Percentiles rank a stretch among this genome's conserved stretches.
Evolutionary conservation across 2,329 filamentous ascomycete genomes (phyloP).

Genomic region (Pseudonectria foliicola): DNA sequence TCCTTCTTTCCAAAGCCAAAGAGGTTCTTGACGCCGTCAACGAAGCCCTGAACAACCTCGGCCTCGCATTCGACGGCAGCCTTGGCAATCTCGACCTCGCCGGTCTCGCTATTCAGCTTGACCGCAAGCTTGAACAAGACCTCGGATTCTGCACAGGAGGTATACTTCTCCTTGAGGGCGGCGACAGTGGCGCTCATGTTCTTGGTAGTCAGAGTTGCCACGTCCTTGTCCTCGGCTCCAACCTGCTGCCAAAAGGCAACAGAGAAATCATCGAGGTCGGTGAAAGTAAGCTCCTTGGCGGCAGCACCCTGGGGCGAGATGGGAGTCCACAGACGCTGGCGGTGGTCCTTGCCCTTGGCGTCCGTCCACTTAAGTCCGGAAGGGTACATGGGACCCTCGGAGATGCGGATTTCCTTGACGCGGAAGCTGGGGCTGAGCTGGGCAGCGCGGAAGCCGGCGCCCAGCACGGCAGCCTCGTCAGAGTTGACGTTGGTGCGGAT

Average conservation of each 20-base stretch:
- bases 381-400: slow-evolving; percentile 69
- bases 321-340: slow-evolving; percentile 77
- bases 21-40: slow-evolving; percentile 92
- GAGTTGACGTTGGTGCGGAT: slow-evolving; percentile 92
- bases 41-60: slow-evolving; percentile 70
- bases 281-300: slow-evolving; percentile 77
- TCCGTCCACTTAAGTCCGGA: slow-evolving; percentile 68
- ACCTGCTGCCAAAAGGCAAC: slow-evolving; percentile 74
- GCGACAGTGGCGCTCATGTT: slow-evolving; percentile 83
- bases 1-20: slow-evolving; percentile 92
- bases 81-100: slow-evolving; percentile 69
- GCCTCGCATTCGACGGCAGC: slow-evolving; percentile 82
- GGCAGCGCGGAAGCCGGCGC: slow-evolving; percentile 89
- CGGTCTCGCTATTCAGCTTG: slow-evolving; percentile 63
- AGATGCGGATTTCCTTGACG: slow-evolving; percentile 88
- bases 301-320: slow-evolving; percentile 67
- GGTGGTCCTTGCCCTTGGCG: slow-evolving; percentile 61
- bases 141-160: slow-evolving; percentile 64
- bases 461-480: slow-evolving; percentile 93
- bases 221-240: slow-evolving; percentile 49
- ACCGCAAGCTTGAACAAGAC: slow-evolving; percentile 75
- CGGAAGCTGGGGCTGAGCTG: slow-evolving; percentile 90
- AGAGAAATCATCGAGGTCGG: slow-evolving; percentile 73
- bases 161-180: slow-evolving; percentile 67
- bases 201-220: slow-evolving; percentile 63